A percentile compares a stretch with the other conserved stretches of the same genome.
Conservation (phyloP, 2,329 filamentous ascomycete species). For the Aureobasidium sp. region DNA sequence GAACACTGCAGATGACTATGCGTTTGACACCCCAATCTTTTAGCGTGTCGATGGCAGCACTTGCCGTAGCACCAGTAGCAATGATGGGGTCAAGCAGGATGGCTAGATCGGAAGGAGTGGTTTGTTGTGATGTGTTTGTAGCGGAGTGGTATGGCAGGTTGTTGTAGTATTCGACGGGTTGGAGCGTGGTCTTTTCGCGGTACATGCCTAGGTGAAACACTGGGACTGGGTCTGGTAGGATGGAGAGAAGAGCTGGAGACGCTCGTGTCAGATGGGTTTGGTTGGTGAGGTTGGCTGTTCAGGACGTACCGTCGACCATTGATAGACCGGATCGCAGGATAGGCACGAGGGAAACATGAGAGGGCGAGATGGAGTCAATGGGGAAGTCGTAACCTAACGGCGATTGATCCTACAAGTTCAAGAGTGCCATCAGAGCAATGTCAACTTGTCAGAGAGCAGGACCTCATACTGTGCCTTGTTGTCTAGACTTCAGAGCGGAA, state of each 20-base stretch:
- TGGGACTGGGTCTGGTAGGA: conserved; percentile 72
- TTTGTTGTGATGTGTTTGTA: conserved; percentile 32
- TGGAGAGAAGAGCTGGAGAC: conserved; percentile 61
- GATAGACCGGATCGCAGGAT: conserved; percentile 86
- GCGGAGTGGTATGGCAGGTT: conserved; percentile 69
- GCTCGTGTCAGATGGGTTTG: not conserved
- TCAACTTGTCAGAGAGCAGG: conserved; percentile 43
- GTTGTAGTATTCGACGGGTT: conserved; percentile 96
- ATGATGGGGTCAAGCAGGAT: conserved; percentile 89
- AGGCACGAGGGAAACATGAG: conserved; percentile 71
- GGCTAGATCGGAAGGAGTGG: conserved; percentile 52
- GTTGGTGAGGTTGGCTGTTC: not conserved
- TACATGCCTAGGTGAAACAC: conserved; percentile 94
- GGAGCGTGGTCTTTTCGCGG: conserved; percentile 77
- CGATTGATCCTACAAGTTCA: conserved; percentile 49
- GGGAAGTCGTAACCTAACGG: conserved; percentile 71
- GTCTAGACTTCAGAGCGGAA: conserved; percentile 46
- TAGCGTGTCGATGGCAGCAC: conserved; percentile 81
- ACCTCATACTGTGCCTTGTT: conserved; percentile 43
- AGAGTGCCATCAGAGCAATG: not conserved
- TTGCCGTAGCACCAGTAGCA: conserved; percentile 83
- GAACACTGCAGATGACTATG: conserved; percentile 66
- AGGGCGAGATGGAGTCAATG: conserved; percentile 53
- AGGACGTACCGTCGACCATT: conserved; percentile 68
- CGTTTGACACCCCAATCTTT: conserved; percentile 84